Evolutionary conservation across 2,329 filamentous ascomycete species (phyloP), one percentile per base, ranked within the genome.

Genomic region (Botryotinia globosa): DNA sequence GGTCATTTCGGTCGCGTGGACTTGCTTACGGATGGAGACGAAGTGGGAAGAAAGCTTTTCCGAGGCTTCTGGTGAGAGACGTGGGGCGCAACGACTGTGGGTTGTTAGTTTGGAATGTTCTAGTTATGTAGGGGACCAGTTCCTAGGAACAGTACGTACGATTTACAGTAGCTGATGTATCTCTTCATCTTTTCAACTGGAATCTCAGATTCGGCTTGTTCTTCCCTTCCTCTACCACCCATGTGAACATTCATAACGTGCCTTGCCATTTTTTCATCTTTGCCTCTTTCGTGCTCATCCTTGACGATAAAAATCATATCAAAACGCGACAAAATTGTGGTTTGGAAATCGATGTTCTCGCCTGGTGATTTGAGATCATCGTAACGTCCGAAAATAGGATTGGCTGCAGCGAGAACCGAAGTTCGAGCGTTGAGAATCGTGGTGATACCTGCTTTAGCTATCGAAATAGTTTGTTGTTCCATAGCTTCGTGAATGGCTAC

Each of bases 231-330:
- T 70, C 92, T 90, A 22, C 93, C 92, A 73, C 94, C 94, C 93
- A 98, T 98, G 79, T 98, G 95, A 76, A 99, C 94, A 63, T 92
- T 90, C 90, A 99, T 97, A 80, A 99, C 95, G 88, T 99, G 96
- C 80, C 91, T 95, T 20, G 96, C 96, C 79, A 99, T 98, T 6
- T 88, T 91, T 84, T 98, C 94, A 80, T 99, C 96, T 79, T 95
- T 93, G 73, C 89, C 91, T 62, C 93, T 89, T 75, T 95, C 93
- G 81, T 99, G 96, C 75, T 97, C 94, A 81, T 99, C 96, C 78
- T 93, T 93, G 75, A 99, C 95, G 77, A 99, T 98, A 85, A 98
- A 99, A 77, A 99, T 98, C 93, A 99, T 98, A 82, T 99, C 96
- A 82, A 99, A 99, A 87, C 96, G 93, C 3, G 95, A 98, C 76